Conservation (phyloP, 1,139 yeast species). For the Lodderomyces parapsilosis region DNA sequence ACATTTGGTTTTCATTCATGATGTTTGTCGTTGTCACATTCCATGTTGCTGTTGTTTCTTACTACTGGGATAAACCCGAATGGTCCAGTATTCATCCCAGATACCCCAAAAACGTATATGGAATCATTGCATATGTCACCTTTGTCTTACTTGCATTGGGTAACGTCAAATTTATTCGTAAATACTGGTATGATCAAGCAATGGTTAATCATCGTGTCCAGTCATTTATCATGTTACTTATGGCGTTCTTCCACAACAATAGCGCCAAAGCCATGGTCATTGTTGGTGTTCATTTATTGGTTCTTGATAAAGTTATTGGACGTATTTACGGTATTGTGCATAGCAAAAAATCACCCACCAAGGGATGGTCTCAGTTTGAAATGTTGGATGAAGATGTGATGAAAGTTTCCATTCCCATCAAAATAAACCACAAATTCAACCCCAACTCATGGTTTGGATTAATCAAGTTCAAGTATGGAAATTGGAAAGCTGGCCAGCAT, state of each 20-base stretch:
- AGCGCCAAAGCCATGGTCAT: slow-evolving; percentile 35
- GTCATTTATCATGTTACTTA: slow-evolving; percentile 43
- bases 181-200: slow-evolving; percentile 44
- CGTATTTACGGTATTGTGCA: slow-evolving; percentile 33
- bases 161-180: slow-evolving; percentile 37
- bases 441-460: slow-evolving; percentile 28
- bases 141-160: slow-evolving; percentile 38
- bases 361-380: slow-evolving; percentile 38
- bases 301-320: slow-evolving; percentile 40
- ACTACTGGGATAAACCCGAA: slow-evolving; percentile 39
- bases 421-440: slow-evolving; percentile 17
- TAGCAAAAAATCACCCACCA: slow-evolving; percentile 36
- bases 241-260: slow-evolving; percentile 43
- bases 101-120: slow-evolving; percentile 50
- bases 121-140: slow-evolving; percentile 44
- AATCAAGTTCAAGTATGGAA: slow-evolving; percentile 36
- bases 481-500: slow-evolving; percentile 53
- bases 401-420: slow-evolving; percentile 37
- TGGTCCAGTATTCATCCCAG: slow-evolving; percentile 33
- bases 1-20: slow-evolving; percentile 45
- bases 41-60: slow-evolving; percentile 28
- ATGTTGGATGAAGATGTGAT: slow-evolving; percentile 43
- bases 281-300: slow-evolving; percentile 45
- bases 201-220: slow-evolving; percentile 44
- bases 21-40: slow-evolving; percentile 38